phyloP scores from a whole-genome alignment of 164 flowering plant species.

The Brasenia schreberi region DNA sequence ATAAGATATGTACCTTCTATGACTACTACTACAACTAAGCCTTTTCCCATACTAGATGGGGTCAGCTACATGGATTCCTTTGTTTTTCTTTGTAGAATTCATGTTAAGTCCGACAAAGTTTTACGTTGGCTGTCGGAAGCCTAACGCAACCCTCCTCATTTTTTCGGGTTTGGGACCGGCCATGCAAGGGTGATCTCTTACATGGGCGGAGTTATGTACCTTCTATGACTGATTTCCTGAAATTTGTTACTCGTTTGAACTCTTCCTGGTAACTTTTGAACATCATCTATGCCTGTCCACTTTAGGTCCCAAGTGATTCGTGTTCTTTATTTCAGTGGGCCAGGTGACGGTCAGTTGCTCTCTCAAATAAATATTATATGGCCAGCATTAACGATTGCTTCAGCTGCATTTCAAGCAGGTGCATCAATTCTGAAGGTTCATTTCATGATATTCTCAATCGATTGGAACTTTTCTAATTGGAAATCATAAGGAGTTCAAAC shows the following conservation, averaged over 20 bases:
- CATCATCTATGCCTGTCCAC: background rate
- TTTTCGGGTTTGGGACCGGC: too few species aligned
- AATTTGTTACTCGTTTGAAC: too few species aligned
- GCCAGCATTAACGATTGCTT: constrained; percentile 74
- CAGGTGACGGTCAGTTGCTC: constrained; percentile 42
- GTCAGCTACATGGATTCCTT: too few species aligned
- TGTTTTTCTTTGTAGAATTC: too few species aligned
- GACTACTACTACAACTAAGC: too few species aligned
- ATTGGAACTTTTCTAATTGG: background rate
- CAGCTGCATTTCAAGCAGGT: constrained; percentile 82
- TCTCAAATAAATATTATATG: constrained; percentile 47
- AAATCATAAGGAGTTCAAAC: background rate
- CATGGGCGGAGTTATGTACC: too few species aligned
- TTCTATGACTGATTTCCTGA: background rate
- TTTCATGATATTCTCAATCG: background rate
- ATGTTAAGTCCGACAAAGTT: too few species aligned
- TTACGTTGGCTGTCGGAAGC: too few species aligned
- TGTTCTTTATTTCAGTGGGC: constrained; percentile 37
- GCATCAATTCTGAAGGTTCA: constrained; percentile 79
- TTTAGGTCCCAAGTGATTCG: background rate
- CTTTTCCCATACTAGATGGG: too few species aligned
- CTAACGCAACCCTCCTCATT: too few species aligned
- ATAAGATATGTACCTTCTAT: too few species aligned
- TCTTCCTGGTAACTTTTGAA: constrained; percentile 4
- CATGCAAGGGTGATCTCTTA: too few species aligned